phyloP scores from a whole-genome alignment of 2,329 filamentous ascomycete genomes.

The Aspergillus pseudoviridinutans region DNA sequence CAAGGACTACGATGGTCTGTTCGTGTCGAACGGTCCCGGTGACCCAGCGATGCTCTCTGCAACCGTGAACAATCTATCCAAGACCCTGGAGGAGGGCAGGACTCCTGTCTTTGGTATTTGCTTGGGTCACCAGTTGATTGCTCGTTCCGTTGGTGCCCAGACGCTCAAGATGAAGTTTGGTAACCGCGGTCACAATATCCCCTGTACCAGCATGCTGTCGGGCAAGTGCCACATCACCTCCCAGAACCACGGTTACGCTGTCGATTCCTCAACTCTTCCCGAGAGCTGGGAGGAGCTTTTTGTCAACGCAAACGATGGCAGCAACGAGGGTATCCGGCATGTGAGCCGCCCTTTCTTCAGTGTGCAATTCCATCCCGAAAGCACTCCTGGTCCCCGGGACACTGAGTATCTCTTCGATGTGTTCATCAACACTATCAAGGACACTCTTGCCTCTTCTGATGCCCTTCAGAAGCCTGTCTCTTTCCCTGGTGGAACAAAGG shows the following conservation, averaged over 20 bases:
- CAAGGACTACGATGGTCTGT: conserved; percentile 90
- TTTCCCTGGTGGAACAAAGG: conserved; percentile 80
- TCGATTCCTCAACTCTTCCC: conserved; percentile 73
- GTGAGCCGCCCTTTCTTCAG: conserved; percentile 85
- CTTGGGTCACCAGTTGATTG: conserved; percentile 88
- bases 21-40: conserved; percentile 96
- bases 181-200: conserved; percentile 98
- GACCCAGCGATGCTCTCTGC: conserved; percentile 78
- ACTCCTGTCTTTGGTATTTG: conserved; percentile 96
- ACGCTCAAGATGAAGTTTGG: conserved; percentile 99
- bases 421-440: conserved; percentile 80
- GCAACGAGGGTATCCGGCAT: conserved; percentile 96
- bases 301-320: conserved; percentile 96
- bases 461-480: conserved; percentile 69
- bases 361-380: conserved; percentile 99
- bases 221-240: conserved; percentile 98
- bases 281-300: conserved; percentile 89
- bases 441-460: conserved; percentile 63
- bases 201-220: conserved; percentile 91
- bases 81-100: conserved; percentile 70
- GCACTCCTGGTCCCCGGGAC: conserved; percentile 88
- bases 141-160: conserved; percentile 76
- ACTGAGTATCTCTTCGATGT: conserved; percentile 97
- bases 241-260: conserved; percentile 95
- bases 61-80: conserved; percentile 75